A percentile compares a stretch with the other conserved stretches of the same genome.
phyloP scores from a whole-genome alignment of 1,284 basidiomycete species.

The Psilocybe mexicana region DNA sequence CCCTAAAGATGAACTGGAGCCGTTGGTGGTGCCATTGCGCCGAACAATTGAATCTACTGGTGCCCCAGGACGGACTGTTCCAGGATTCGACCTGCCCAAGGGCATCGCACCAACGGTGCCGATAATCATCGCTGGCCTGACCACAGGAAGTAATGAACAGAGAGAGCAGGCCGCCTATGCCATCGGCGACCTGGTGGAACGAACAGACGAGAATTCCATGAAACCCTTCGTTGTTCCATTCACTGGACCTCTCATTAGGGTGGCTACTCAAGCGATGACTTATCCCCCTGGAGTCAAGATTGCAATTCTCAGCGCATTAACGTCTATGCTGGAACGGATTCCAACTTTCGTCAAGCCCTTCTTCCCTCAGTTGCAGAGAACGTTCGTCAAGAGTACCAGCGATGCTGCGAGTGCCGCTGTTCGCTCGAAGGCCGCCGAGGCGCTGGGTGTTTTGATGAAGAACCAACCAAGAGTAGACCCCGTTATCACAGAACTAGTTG shows the following conservation, averaged over 20 bases:
- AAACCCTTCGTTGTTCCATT: constrained; percentile 97
- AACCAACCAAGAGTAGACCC: constrained; percentile 86
- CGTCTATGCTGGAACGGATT: constrained; percentile 80
- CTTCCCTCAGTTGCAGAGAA: constrained; percentile 97
- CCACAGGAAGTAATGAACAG: constrained; percentile 80
- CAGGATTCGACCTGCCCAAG: constrained; percentile 89
- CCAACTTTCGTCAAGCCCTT: constrained; percentile 94
- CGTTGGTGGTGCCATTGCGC: constrained; percentile 85
- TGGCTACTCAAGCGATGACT: constrained; percentile 84
- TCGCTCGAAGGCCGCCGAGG: constrained; percentile 80
- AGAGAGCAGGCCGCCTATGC: constrained; percentile 93
- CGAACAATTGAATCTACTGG: constrained; percentile 88
- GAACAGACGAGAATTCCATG: constrained; percentile 87
- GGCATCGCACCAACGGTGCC: constrained; percentile 89
- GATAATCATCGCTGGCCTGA: constrained; percentile 87
- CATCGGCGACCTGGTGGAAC: constrained; percentile 92
- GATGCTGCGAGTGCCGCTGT: constrained; percentile 83
- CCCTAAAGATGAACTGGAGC: constrained; percentile 91
- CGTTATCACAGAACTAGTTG: constrained; percentile 85
- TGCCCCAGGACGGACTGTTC: constrained; percentile 74
- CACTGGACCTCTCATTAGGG: constrained; percentile 94
- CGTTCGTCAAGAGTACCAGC: constrained; percentile 92
- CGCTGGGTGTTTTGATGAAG: constrained; percentile 91
- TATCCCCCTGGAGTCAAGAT: constrained; percentile 92
- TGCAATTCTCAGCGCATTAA: constrained; percentile 82